Evolutionary conservation across 306 rosid species (phyloP).

Genomic region (Prosopis cineraria): DNA sequence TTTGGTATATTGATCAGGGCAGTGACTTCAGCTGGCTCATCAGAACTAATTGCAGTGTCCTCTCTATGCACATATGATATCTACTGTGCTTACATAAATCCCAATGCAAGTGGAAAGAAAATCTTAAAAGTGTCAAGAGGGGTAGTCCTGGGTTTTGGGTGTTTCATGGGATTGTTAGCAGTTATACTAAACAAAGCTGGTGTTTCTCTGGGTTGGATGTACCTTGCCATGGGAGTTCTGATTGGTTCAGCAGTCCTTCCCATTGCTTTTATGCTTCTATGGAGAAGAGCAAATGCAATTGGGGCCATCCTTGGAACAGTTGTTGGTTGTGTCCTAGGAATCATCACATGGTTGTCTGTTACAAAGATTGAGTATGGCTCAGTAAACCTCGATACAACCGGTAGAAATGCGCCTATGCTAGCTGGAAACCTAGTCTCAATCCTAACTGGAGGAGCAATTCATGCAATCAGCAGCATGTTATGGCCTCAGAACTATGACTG

Average conservation of each 20-base stretch:
- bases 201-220: conserved; percentile 95
- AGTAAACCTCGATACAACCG: conserved; percentile 77
- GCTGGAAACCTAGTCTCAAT: conserved; percentile 88
- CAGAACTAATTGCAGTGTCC: conserved; percentile 81
- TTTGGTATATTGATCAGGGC: conserved; percentile 62
- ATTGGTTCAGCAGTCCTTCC: conserved; percentile 96
- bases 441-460: conserved; percentile 71
- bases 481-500: conserved; percentile 93
- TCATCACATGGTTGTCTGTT: conserved; percentile 75
- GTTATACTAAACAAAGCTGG: conserved; percentile 81
- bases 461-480: conserved; percentile 60
- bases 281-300: conserved; percentile 81
- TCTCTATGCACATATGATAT: conserved; percentile 89
- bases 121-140: conserved; percentile 77
- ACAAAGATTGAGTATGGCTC: conserved; percentile 65
- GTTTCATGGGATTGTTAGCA: conserved; percentile 85
- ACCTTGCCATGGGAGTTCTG: conserved; percentile 87
- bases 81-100: conserved; percentile 84
- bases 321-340: conserved; percentile 74
- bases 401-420: conserved; percentile 93
- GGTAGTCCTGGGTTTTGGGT: conserved; percentile 70
- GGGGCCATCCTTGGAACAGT: conserved; percentile 86
- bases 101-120: conserved; percentile 74
- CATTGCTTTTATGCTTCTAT: conserved; percentile 86
- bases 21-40: conserved; percentile 96